Percentiles rank a stretch among this genome's conserved stretches.
Conservation (phyloP, 371 early-diverging fungal species). For the Mucor piriformis region DNA sequence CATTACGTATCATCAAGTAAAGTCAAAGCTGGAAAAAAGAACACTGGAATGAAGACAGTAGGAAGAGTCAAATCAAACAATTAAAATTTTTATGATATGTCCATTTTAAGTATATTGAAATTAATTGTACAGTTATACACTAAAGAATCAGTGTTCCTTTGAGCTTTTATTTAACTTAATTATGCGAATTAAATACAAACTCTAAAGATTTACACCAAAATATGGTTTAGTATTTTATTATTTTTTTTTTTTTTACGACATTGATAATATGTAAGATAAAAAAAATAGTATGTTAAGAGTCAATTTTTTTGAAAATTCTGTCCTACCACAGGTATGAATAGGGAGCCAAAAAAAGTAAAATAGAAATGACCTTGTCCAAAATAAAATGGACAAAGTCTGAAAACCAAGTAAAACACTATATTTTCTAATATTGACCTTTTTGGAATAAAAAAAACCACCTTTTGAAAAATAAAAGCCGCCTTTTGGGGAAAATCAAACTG, state of each 20-base stretch:
- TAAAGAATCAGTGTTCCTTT: slow-evolving; percentile 6
- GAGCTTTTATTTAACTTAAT: slow-evolving; percentile 9
- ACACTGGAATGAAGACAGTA: slow-evolving; percentile 12
- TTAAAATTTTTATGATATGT: slow-evolving; percentile 1
- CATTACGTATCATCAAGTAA: slow-evolving; percentile 11
- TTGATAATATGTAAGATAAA: background rate
- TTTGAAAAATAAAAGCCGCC: background rate
- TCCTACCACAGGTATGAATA: slow-evolving; percentile 1
- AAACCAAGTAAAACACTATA: slow-evolving; percentile 1
- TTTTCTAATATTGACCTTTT: slow-evolving; percentile 1
- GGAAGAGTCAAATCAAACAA: slow-evolving; percentile 1
- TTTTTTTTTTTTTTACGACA: background rate
- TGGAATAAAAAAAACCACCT: background rate
- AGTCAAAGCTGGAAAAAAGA: slow-evolving; percentile 6
- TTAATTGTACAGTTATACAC: slow-evolving; percentile 5
- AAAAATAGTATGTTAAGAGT: background rate
- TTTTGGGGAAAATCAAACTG: slow-evolving; percentile 1
- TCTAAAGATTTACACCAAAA: slow-evolving; percentile 2
- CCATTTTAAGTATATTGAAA: slow-evolving; percentile 6
- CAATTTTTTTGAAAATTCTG: slow-evolving; percentile 1
- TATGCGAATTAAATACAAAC: slow-evolving; percentile 6
- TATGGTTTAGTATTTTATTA: background rate
- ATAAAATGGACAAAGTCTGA: slow-evolving; percentile 1
- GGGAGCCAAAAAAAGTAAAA: slow-evolving; percentile 1
- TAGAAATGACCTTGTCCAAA: background rate